Conservation (phyloP, 208 protist species). For the Kentomonas sorsogonicus region DNA sequence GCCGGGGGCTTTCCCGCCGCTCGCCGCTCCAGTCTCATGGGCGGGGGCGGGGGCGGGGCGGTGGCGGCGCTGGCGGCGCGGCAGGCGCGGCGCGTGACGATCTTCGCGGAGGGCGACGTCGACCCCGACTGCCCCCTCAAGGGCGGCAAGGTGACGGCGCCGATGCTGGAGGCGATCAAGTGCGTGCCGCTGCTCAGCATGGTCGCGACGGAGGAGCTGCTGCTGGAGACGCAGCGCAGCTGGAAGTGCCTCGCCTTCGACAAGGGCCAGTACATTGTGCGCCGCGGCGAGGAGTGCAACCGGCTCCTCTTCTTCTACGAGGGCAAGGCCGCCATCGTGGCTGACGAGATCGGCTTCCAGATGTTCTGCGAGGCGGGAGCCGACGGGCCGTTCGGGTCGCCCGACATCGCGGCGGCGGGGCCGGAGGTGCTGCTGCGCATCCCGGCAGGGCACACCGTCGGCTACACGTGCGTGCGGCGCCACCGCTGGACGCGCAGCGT, state of each 20-base stretch:
- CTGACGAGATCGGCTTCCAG: conserved; percentile 15
- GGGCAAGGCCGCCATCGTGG: conserved; percentile 44
- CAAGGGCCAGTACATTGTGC: conserved; percentile 44
- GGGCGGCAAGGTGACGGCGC: conserved; percentile 27
- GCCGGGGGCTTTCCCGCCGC: conserved; percentile 4
- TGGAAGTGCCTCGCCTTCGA: conserved; percentile 42
- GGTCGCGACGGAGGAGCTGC: conserved; percentile 28
- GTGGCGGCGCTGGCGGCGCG: background rate
- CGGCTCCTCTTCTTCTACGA: conserved; percentile 60
- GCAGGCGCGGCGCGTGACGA: too few species aligned
- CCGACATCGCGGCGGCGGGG: conserved; percentile 14
- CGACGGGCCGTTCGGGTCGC: conserved; percentile 10
- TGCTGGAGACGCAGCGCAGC: conserved; percentile 16
- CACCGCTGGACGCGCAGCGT: conserved; percentile 68
- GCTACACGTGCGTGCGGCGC: conserved; percentile 74
- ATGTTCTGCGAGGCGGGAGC: conserved; percentile 12
- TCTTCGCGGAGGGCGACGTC: too few species aligned
- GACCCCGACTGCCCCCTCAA: conserved; percentile 6
- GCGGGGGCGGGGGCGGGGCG: conserved; percentile 1
- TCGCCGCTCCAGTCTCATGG: conserved; percentile 44
- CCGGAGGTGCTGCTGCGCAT: conserved; percentile 18
- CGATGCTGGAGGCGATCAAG: conserved; percentile 34
- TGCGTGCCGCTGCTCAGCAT: conserved; percentile 44
- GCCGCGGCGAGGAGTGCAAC: conserved; percentile 71
- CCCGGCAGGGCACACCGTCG: conserved; percentile 47